phyloP scores from a whole-genome alignment of 1,139 yeast species.

The Nakaseomyces sp. region DNA sequence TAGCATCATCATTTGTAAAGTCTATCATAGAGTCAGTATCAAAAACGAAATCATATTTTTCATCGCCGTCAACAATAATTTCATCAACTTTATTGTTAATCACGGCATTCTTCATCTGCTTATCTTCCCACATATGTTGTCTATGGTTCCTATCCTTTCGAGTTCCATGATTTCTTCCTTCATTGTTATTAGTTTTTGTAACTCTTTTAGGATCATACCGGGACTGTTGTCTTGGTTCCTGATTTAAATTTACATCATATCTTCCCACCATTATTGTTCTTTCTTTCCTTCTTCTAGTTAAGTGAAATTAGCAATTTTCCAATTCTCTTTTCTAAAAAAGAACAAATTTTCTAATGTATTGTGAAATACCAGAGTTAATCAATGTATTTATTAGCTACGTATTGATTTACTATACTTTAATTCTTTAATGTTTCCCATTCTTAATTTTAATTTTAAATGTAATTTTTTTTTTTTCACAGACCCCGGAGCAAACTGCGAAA shows the following conservation, averaged over 20 bases:
- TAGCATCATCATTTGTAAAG: constrained; percentile 42
- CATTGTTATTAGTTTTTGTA: not conserved
- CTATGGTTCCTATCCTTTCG: not conserved
- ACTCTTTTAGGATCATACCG: constrained; percentile 5
- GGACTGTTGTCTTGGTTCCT: not conserved
- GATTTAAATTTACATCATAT: not conserved
- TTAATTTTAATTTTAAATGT: too few relatives aligned
- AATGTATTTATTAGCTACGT: too few relatives aligned
- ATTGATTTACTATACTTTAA: too few relatives aligned
- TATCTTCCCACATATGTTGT: constrained; percentile 26
- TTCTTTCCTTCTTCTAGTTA: not conserved
- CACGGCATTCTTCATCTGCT: constrained; percentile 26
- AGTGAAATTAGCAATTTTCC: too few relatives aligned
- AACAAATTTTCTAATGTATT: too few relatives aligned
- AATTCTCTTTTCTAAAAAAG: too few relatives aligned
- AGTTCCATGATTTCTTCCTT: not conserved
- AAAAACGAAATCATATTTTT: constrained; percentile 71
- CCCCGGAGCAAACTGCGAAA: too few relatives aligned
- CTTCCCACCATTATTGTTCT: not conserved
- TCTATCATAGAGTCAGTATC: constrained; percentile 69
- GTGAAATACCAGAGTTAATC: too few relatives aligned
- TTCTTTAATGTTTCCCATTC: too few relatives aligned
- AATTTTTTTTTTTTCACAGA: too few relatives aligned
- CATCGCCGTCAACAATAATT: constrained; percentile 39
- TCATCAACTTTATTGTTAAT: constrained; percentile 34